Conservation (phyloP, 2,329 filamentous ascomycete species). For the Colletotrichum nymphaeae region DNA sequence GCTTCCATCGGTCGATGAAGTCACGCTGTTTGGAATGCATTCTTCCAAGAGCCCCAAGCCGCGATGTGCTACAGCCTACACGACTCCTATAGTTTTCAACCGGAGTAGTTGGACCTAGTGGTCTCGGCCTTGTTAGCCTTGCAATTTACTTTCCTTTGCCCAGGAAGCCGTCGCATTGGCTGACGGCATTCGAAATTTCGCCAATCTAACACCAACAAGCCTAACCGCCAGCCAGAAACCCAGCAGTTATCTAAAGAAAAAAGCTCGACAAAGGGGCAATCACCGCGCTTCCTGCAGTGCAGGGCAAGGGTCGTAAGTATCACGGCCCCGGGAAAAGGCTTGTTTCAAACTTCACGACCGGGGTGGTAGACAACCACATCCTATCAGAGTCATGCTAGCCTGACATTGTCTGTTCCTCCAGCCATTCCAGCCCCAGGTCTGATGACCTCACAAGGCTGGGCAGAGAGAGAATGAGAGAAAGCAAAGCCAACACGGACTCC, state of each 20-base stretch:
- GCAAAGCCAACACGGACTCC: background rate
- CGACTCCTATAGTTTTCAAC: too few relatives aligned
- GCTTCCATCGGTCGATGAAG: background rate
- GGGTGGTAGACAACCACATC: background rate
- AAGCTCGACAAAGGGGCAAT: background rate
- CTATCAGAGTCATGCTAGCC: conserved; percentile 8
- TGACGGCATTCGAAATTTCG: conserved; percentile 13
- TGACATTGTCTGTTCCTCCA: background rate
- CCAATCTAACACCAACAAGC: background rate
- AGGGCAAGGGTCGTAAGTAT: conserved; percentile 1
- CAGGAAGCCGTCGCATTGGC: conserved; percentile 16
- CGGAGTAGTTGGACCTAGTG: background rate
- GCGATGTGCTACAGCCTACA: background rate
- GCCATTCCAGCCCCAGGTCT: background rate
- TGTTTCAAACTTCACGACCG: conserved; percentile 30
- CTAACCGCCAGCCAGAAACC: background rate
- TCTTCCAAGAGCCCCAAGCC: background rate
- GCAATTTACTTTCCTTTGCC: background rate
- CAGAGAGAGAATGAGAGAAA: background rate
- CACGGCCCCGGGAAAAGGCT: conserved; percentile 17
- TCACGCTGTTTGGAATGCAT: background rate
- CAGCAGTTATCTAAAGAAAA: background rate
- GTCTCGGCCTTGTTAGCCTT: conserved; percentile 5
- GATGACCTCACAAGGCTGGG: conserved; percentile 33
- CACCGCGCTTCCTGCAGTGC: background rate